Base-by-base conservation (phyloP, 2,329 filamentous ascomycete species). In the Aspergillus sergii region DNA sequence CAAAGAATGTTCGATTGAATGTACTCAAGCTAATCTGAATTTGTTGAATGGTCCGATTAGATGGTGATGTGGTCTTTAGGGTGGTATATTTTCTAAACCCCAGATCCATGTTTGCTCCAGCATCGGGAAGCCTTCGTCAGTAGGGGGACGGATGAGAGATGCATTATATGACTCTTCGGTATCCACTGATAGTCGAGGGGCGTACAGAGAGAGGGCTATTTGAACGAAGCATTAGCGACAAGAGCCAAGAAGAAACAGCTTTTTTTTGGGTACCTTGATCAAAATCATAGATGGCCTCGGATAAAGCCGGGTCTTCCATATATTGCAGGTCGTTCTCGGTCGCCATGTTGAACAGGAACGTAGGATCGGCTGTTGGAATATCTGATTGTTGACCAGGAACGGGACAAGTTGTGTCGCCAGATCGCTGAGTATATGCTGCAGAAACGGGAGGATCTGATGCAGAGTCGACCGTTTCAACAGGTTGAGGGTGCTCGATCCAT, bases 51-150 rank as follows among this genome's bases (percentile, higher is more conserved):
- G 23, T 12, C n/a, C 4, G 19, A 4, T 23, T 14, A 9, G n/a
- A 46, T 46, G n/a, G n/a, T 4, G 2, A 14, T 6, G 26, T 30
- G 7, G 45, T 8, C 3, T 4, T 30, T 23, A 54, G 3, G 58
- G 21, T 43, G 45, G 50, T 26, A 54, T 30, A 39, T 59, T 63
- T 26, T 72, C 66, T 19, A 68, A 28, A 11, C 64, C 69, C 71
- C 68, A 71, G 2, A 72, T 69, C 69, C 69, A 72, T 1, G 66
- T 67, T 32, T 69, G 69, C 16, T 72, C 68, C 10, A 63, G 59
- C 12, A 62, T 58, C 6, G 63, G 34, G 36, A 69, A 66, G 2
- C 57, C 62, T 34, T 66, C 63, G 1, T 57, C 46, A 2, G 58
- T 28, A n/a, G 43, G 4, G n/a, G 39, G 51, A 66, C 62, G 32